Percentiles rank a stretch among this genome's conserved stretches.
Conservation (phyloP, 1,284 basidiomycete species). For the Fistulinella cinereoalba region DNA sequence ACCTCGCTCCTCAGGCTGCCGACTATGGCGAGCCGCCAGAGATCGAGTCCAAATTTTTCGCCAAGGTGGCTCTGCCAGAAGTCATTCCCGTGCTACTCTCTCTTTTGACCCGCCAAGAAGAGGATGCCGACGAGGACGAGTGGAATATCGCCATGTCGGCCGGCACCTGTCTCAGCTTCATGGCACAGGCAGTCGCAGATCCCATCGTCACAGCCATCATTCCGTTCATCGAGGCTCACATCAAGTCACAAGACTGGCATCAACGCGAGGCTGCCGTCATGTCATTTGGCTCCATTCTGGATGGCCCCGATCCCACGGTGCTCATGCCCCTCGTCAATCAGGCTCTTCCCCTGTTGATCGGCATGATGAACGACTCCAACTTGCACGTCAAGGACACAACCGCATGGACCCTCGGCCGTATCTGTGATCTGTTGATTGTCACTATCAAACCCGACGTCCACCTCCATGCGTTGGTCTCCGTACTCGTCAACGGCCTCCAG, state of each 20-base stretch:
- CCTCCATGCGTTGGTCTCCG: slow-evolving; percentile 80
- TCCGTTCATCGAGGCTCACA: slow-evolving; percentile 97
- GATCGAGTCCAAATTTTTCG: slow-evolving; percentile 87
- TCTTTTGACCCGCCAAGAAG: slow-evolving; percentile 90
- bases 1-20: slow-evolving; percentile 56
- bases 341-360: slow-evolving; percentile 90
- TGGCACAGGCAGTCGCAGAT: slow-evolving; percentile 91
- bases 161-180: slow-evolving; percentile 87
- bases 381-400: slow-evolving; percentile 94
- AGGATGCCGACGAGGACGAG: slow-evolving; percentile 97
- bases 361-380: slow-evolving; percentile 91
- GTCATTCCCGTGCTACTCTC: slow-evolving; percentile 91
- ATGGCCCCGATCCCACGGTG: slow-evolving; percentile 87
- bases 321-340: slow-evolving; percentile 92
- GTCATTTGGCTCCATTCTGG: slow-evolving; percentile 97
- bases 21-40: slow-evolving; percentile 92
- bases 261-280: slow-evolving; percentile 96
- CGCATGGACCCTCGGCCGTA: slow-evolving; percentile 96
- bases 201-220: slow-evolving; percentile 90
- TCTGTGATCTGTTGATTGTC: slow-evolving; percentile 87
- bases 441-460: slow-evolving; percentile 91
- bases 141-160: slow-evolving; percentile 99
- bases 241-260: slow-evolving; percentile 92
- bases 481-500: slow-evolving; percentile 79
- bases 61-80: slow-evolving; percentile 91